phyloP scores from a whole-genome alignment of 305 asterid genomes.

The Solanum hybrid region DNA sequence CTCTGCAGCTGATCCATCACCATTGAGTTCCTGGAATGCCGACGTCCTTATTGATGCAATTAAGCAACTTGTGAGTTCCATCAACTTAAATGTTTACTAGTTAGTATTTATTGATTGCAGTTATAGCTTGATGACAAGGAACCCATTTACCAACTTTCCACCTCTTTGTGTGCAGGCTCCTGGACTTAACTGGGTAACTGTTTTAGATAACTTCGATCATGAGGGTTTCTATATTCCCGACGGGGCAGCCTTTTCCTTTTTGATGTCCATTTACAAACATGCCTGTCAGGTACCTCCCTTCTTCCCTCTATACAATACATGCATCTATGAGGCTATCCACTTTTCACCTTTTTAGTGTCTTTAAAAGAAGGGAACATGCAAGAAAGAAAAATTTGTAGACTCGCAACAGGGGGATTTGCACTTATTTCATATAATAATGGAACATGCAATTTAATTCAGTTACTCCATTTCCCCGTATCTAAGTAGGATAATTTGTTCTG shows the following conservation, averaged over 20 bases:
- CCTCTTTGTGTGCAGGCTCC: slow-evolving; percentile 47
- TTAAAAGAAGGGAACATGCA: slow-evolving; percentile 25
- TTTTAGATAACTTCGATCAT: slow-evolving; percentile 79
- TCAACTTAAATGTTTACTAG: not conserved
- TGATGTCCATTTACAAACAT: slow-evolving; percentile 66
- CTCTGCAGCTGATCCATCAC: slow-evolving; percentile 34
- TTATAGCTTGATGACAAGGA: not conserved
- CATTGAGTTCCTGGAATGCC: slow-evolving; percentile 60
- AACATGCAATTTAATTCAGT: not conserved
- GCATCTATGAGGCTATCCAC: not conserved
- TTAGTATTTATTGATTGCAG: not conserved
- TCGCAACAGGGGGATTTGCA: not conserved
- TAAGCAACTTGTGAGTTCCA: slow-evolving; percentile 71
- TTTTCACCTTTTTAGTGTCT: not conserved
- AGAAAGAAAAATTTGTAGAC: slow-evolving; percentile 12
- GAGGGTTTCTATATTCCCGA: slow-evolving; percentile 80
- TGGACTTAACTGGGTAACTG: slow-evolving; percentile 67
- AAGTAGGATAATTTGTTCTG: not conserved
- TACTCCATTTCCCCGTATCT: not conserved
- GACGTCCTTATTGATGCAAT: slow-evolving; percentile 81
- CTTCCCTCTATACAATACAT: not conserved
- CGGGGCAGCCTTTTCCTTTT: slow-evolving; percentile 76
- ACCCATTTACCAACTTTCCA: not conserved
- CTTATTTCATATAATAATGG: not conserved
- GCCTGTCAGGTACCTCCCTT: slow-evolving; percentile 62